phyloP scores from a whole-genome alignment of 805 yeast genomes.

The Phaffomyces thermotolerans region DNA sequence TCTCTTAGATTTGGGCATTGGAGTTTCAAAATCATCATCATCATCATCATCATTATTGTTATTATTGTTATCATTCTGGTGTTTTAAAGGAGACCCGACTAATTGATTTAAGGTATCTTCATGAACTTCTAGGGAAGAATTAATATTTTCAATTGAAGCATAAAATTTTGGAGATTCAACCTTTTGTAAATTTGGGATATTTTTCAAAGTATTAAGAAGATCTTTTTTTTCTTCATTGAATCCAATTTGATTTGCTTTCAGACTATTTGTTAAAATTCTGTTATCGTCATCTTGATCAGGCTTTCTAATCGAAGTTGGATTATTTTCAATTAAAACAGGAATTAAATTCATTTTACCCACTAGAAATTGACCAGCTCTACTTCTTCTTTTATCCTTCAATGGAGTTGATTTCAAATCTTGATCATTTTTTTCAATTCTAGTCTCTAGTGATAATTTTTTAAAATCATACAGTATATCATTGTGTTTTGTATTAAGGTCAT shows the following conservation, averaged over 20 bases:
- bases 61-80: not conserved
- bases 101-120: conserved; percentile 9
- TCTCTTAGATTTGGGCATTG: conserved; percentile 11
- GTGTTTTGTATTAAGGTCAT: not conserved
- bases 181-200: conserved; percentile 15
- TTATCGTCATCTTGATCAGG: conserved; percentile 8
- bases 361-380: conserved; percentile 31
- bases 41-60: not conserved
- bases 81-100: not conserved
- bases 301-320: conserved; percentile 25
- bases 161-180: not conserved
- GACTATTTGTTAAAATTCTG: conserved; percentile 10
- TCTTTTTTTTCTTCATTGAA: conserved; percentile 1
- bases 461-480: conserved; percentile 15
- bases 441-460: conserved; percentile 19
- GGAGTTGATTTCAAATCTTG: conserved; percentile 5
- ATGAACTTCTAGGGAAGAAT: conserved; percentile 4
- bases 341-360: conserved; percentile 35
- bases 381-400: conserved; percentile 19
- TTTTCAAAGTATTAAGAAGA: conserved; percentile 6
- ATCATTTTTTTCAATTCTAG: conserved; percentile 3
- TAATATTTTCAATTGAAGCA: not conserved
- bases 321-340: conserved; percentile 29
- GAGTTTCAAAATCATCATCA: conserved; percentile 12
- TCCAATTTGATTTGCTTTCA: conserved; percentile 11